These are phyloP conservation scores for Sesbania bispinosa DNA, from an alignment of 306 rosid genomes.

Conservation along the genomic window DNA sequence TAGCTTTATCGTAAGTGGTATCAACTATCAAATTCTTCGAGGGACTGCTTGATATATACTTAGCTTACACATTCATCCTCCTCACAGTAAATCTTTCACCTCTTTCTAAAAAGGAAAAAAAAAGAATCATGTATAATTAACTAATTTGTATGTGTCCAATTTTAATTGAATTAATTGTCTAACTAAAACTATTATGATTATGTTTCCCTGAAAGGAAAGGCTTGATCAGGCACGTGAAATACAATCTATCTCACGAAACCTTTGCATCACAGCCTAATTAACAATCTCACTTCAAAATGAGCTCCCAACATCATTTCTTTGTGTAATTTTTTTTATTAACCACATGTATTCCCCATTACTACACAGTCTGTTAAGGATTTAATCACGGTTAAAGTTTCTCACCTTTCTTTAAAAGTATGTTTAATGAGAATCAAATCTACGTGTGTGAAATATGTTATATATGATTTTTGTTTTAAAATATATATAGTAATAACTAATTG, in stretches of 20 bases:
- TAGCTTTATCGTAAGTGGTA: neutral
- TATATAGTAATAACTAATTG: too few species aligned
- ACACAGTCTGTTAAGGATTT: too few species aligned
- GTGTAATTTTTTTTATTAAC: too few species aligned
- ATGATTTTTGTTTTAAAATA: too few species aligned
- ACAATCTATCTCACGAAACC: neutral
- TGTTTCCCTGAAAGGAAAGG: neutral
- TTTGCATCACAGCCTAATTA: neutral
- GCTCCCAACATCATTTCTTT: neutral
- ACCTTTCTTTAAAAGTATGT: too few species aligned
- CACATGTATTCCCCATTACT: too few species aligned
- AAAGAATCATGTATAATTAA: neutral
- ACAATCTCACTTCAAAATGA: neutral
- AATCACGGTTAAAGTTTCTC: too few species aligned
- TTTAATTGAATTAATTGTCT: constrained; percentile 2
- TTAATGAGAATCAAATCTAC: too few species aligned
- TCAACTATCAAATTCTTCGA: neutral
- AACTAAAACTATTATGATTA: neutral
- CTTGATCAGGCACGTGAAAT: neutral
- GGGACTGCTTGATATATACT: neutral
- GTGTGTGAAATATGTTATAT: too few species aligned
- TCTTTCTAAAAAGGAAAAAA: neutral
- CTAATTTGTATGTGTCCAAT: neutral
- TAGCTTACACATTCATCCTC: neutral
- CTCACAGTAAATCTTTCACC: neutral